Conservation (phyloP, 306 rosid species). For the Casuarina cunninghamiana region DNA sequence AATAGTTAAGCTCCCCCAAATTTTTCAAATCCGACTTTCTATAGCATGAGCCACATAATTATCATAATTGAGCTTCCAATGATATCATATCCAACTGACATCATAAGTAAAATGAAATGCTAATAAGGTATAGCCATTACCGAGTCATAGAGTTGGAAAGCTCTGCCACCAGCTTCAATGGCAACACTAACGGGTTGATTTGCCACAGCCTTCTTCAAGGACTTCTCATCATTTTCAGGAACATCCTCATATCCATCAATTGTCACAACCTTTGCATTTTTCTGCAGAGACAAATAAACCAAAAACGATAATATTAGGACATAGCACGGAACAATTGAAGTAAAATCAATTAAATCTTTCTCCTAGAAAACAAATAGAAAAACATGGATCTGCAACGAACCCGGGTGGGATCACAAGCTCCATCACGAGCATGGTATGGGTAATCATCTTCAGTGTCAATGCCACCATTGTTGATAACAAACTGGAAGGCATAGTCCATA, state of each 20-base stretch:
- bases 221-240: slow-evolving; percentile 68
- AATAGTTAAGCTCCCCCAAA: background rate
- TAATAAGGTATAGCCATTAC: slow-evolving; percentile 33
- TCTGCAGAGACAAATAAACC: slow-evolving; percentile 37
- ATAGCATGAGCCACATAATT: background rate
- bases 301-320: background rate
- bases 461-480: slow-evolving; percentile 78
- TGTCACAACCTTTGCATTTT: slow-evolving; percentile 63
- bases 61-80: background rate
- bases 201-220: slow-evolving; percentile 76
- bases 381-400: slow-evolving; percentile 34
- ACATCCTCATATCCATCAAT: slow-evolving; percentile 82
- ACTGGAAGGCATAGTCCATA: slow-evolving; percentile 84
- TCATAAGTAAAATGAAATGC: background rate
- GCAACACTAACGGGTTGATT: slow-evolving; percentile 83
- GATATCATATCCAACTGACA: background rate
- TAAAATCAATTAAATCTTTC: background rate
- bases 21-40: background rate
- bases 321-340: background rate
- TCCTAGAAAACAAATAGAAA: background rate
- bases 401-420: slow-evolving; percentile 60
- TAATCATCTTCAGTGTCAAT: slow-evolving; percentile 78
- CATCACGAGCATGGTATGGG: slow-evolving; percentile 63
- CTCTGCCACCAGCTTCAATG: slow-evolving; percentile 95
- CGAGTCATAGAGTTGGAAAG: slow-evolving; percentile 75